Base-by-base conservation (phyloP, 345 rosid species). In the Brassica nigra region DNA sequence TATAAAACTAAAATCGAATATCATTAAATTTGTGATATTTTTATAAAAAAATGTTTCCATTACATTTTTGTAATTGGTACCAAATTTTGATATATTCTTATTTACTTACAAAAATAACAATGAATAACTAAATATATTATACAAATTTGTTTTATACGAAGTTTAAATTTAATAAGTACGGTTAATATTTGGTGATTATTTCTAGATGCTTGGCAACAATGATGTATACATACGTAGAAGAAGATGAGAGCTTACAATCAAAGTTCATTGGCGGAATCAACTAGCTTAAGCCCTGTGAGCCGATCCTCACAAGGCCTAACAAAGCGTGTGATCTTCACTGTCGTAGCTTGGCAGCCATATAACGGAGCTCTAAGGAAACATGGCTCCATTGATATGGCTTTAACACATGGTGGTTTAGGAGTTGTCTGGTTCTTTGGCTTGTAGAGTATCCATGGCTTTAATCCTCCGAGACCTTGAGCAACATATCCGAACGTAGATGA, bases 261-360 rank as follows among this genome's bases (percentile, higher is more conserved):
- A 29, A 76, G 3, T 39, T 63, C 66, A 80, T 23, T 5, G 11
- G 31, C 30, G 6, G 6, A 27, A 23, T 79, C 77, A 27, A 85
- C 74, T 34, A 83, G 29, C 85, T 83, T 83, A 66, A 81, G 62
- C 4, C 86, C 86, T 42, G 62, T 33, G 11, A 9, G 3, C 36
- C 73, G 59, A 69, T 85, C 88, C 66, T 85, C 83, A 63, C 86
- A 85, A 70, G 44, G 78, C 74, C 63, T 83, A 8, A 83, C 80
- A 78, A 80, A 75, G 30, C 79, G 71, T 4, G 71, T 31, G 52
- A 11, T 33, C 3, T 75, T 62, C 23, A 72, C 58, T 0, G 76
- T 9, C 66, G 74, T 61, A 1, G 80, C 78, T 36, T 70, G 62
- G 66, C 82, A 85, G 6, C 71, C 78, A 70, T 66, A n/a, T n/a